phyloP scores from a whole-genome alignment of 192 early-diverging fungal genomes.

The Funneliformis geosporum region DNA sequence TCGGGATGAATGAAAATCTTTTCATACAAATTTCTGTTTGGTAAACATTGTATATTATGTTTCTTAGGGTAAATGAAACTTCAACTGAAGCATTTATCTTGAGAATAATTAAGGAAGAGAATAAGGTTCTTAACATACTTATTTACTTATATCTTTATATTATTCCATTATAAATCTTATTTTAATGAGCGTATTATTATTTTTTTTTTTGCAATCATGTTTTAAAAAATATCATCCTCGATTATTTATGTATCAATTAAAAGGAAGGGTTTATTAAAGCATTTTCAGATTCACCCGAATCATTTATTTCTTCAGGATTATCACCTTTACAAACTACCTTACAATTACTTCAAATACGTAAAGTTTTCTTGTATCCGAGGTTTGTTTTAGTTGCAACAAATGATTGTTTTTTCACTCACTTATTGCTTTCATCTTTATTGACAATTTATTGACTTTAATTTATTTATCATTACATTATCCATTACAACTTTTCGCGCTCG shows the following conservation, averaged over 20 bases:
- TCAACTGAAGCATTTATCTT: conserved; percentile 91
- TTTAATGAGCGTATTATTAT: not conserved
- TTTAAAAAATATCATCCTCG: no score
- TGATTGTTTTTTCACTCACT: not conserved
- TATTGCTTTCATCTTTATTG: no score
- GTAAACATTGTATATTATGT: no score
- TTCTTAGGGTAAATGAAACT: conserved; percentile 63
- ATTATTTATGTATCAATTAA: not conserved
- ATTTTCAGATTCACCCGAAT: conserved; percentile 84
- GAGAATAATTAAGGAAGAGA: conserved; percentile 75
- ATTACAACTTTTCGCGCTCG: not conserved
- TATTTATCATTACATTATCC: no score
- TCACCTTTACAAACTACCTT: conserved; percentile 87
- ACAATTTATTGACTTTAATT: no score
- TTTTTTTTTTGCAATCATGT: no score
- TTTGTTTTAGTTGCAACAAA: conserved; percentile 35
- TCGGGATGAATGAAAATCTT: not conserved
- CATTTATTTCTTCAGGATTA: conserved; percentile 72
- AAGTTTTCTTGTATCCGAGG: conserved; percentile 90
- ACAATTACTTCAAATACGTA: conserved; percentile 75
- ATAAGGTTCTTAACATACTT: conserved; percentile 47
- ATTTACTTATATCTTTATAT: not conserved
- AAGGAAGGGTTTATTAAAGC: conserved; percentile 91
- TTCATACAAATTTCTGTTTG: no score
- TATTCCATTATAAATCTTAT: not conserved